Percentiles rank a stretch among this genome's conserved stretches.
phyloP scores from a whole-genome alignment of 768 basidiomycete genomes.

The Kwoniella heveanensis region DNA sequence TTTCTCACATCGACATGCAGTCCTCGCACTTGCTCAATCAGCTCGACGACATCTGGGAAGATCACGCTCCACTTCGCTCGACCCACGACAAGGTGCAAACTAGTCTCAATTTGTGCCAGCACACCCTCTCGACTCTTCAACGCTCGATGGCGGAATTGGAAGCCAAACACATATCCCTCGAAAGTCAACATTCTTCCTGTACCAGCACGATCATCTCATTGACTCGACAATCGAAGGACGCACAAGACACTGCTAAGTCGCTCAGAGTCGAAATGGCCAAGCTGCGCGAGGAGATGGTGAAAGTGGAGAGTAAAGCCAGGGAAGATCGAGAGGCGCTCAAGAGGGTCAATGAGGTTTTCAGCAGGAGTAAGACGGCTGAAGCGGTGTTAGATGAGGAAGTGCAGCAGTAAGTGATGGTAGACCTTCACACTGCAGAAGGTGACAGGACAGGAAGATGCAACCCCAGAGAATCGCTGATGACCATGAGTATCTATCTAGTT shows the following conservation, averaged over 20 bases:
- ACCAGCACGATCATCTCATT: background rate
- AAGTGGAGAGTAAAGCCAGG: slow-evolving; percentile 20
- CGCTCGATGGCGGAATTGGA: slow-evolving; percentile 17
- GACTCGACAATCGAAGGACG: background rate
- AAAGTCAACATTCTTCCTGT: slow-evolving; percentile 25
- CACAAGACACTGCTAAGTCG: background rate
- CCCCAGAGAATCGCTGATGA: background rate
- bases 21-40: slow-evolving; percentile 11
- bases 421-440: background rate
- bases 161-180: slow-evolving; percentile 12
- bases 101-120: slow-evolving; percentile 1
- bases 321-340: slow-evolving; percentile 36
- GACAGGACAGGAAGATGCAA: too few species aligned
- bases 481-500: slow-evolving; percentile 47
- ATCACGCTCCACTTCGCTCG: background rate
- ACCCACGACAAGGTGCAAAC: slow-evolving; percentile 3
- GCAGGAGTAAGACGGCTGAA: slow-evolving; percentile 63
- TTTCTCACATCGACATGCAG: slow-evolving; percentile 13
- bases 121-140: slow-evolving; percentile 17
- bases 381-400: slow-evolving; percentile 70
- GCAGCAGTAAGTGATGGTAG: slow-evolving; percentile 62
- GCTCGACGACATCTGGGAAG: background rate
- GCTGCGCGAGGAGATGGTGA: slow-evolving; percentile 14
- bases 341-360: slow-evolving; percentile 35
- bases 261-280: slow-evolving; percentile 15